Base-by-base conservation (phyloP, 148 eudicot species). In the Rhododendron ferrugineum region DNA sequence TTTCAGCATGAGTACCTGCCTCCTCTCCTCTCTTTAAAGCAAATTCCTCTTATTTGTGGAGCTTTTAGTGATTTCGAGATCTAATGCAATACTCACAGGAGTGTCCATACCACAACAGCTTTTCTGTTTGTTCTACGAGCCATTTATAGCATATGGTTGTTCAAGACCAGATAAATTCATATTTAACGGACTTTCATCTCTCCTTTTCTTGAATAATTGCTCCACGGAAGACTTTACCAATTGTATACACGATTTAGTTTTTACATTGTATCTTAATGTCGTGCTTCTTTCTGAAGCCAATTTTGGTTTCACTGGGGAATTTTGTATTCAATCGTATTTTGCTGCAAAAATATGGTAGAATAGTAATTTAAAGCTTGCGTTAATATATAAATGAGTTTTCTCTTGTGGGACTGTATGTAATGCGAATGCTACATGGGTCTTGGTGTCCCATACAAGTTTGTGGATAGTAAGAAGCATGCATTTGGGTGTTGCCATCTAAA, bases 141-240 rank as follows among this genome's bases (percentile, higher is more conserved):
- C 37, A 30, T 82, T 62, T 40, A 64, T 37, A 44, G 56, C 34
- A 14, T 68, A 2, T 42, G 62, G 47, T 68, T 68, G 6, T 42
- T 64, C 54, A 64, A 81, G 40, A 28, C 83, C 44, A 46, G 28
- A 26, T 81, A 81, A 36, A 42, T 82, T 82, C 70, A 6, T 64
- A 4, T 16, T 4, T 46, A 26, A 80, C 2, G 32, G 34, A 80
- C 62, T 30, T 30, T 52, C 28, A 52, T 52, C 64, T 1, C 49
- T 81, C 83, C 40, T 81, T 58, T 32, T 36, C 42, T 36, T 81
- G 37, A 81, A 54, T 64, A 54, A 18, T 81, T 81, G 46, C 30
- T 23, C 2, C 36, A 52, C 4, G 1, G 83, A 26, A 54, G 50
- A 18, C 74, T 28, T 40, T 16, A 8, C 66, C 23, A n/a, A 60